These are phyloP conservation scores for Myxozyma vanderwaltii DNA, from an alignment of 805 yeast species.

Conservation along the genomic window DNA sequence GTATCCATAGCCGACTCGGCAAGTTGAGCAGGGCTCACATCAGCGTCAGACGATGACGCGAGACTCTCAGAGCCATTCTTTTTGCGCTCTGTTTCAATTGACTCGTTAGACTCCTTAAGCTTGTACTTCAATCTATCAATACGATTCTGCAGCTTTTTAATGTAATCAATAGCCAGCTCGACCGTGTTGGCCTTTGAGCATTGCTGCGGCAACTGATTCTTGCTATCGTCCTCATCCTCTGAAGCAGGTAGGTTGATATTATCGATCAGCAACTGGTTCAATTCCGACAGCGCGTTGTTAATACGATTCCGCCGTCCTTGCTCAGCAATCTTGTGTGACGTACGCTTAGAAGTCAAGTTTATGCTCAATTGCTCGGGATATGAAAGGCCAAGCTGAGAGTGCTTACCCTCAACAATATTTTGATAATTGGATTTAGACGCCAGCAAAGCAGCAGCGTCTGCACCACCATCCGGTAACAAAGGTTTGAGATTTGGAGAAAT, in stretches of 20 bases:
- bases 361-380: constrained; percentile 47
- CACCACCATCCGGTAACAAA: constrained; percentile 27
- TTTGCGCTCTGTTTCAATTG: constrained; percentile 7
- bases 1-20: not conserved
- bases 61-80: constrained; percentile 5
- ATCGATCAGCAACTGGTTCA: constrained; percentile 65
- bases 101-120: constrained; percentile 10
- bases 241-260: constrained; percentile 26
- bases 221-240: constrained; percentile 49
- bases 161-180: constrained; percentile 79
- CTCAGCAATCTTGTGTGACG: constrained; percentile 88
- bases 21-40: not conserved
- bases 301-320: constrained; percentile 93
- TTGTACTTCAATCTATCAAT: constrained; percentile 37
- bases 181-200: constrained; percentile 89
- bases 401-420: constrained; percentile 48
- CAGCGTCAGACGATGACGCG: constrained; percentile 6
- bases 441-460: constrained; percentile 36
- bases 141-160: constrained; percentile 51
- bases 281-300: constrained; percentile 80
- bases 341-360: constrained; percentile 54
- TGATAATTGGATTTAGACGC: constrained; percentile 49
- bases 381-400: constrained; percentile 46
- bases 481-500: constrained; percentile 32
- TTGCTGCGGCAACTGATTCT: constrained; percentile 36